A percentile compares a stretch with the other conserved stretches of the same genome.
These are phyloP conservation scores for Plasmodium gaboni DNA, from an alignment of 169 alveolate species.

Conservation along the genomic window DNA sequence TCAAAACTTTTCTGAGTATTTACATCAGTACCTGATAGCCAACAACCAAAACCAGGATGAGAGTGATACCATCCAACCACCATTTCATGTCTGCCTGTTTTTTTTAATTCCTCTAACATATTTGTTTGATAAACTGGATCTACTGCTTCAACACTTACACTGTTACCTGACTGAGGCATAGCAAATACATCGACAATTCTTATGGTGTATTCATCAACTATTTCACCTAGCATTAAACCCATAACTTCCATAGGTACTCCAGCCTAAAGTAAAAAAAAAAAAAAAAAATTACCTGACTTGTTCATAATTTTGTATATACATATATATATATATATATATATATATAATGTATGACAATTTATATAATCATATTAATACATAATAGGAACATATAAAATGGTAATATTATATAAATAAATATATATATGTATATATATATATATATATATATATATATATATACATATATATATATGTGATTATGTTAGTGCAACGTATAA, in stretches of 20 bases:
- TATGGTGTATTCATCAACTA: slow-evolving; percentile 99
- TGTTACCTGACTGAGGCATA: slow-evolving; percentile 99
- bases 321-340: too few relatives aligned
- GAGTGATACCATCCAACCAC: slow-evolving; percentile 99
- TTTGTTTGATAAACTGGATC: slow-evolving; percentile 99
- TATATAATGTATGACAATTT: too few relatives aligned
- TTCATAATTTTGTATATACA: neutral
- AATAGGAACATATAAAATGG: too few relatives aligned
- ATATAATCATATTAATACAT: too few relatives aligned
- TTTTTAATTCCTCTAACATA: slow-evolving; percentile 98
- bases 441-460: too few relatives aligned
- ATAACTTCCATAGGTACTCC: slow-evolving; percentile 99
- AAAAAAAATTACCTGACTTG: neutral
- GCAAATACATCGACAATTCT: slow-evolving; percentile 99
- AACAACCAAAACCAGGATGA: slow-evolving; percentile 99
- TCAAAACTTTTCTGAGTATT: slow-evolving; percentile 99
- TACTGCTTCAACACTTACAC: slow-evolving; percentile 99
- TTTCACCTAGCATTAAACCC: slow-evolving; percentile 99
- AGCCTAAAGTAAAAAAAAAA: slow-evolving; percentile 85
- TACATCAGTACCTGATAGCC: slow-evolving; percentile 99
- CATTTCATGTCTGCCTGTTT: slow-evolving; percentile 97
- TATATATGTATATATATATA: too few relatives aligned
- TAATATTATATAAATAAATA: too few relatives aligned
- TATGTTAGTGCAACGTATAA: too few relatives aligned
- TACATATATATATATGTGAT: too few relatives aligned